A percentile compares a stretch with the other conserved stretches of the same genome.
phyloP scores from a whole-genome alignment of 306 rosid genomes.

The Prunus mume region DNA sequence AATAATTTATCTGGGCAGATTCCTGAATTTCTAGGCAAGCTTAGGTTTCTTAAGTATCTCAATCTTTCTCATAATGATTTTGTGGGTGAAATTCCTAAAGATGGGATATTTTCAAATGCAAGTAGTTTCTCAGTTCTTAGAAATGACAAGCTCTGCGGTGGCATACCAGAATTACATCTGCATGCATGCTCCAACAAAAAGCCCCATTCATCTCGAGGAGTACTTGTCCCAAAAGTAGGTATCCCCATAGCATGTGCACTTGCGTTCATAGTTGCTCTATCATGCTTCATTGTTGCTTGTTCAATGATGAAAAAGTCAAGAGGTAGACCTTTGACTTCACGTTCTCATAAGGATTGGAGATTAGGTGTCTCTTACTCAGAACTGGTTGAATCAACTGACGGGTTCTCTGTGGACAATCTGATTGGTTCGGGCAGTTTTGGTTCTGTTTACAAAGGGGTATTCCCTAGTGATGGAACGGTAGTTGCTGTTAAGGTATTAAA shows the following conservation, averaged over 20 bases:
- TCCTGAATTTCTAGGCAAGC: constrained; percentile 23
- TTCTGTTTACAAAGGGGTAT: neutral
- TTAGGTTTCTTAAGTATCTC: neutral
- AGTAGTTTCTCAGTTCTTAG: constrained; percentile 13
- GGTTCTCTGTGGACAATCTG: constrained; percentile 21
- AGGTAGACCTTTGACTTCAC: neutral
- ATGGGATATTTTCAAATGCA: constrained; percentile 26
- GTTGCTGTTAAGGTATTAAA: constrained; percentile 43
- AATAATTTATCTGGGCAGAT: constrained; percentile 27
- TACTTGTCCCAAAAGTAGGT: neutral
- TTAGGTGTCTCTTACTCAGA: neutral
- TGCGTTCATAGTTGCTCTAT: neutral
- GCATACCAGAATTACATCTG: constrained; percentile 22
- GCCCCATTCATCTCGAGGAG: neutral
- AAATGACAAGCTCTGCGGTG: constrained; percentile 29
- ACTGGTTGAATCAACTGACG: neutral
- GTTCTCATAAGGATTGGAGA: neutral
- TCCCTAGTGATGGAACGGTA: neutral
- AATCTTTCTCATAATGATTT: constrained; percentile 17
- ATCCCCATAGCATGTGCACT: neutral
- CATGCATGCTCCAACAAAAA: constrained; percentile 14
- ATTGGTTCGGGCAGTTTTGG: constrained; percentile 24
- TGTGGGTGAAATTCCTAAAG: neutral
- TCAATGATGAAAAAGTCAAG: neutral
- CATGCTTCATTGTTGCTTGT: neutral